A percentile compares a stretch with the other conserved stretches of the same genome.
Conservation (phyloP, 345 rosid genomes). For the Clarkia xantiana region DNA sequence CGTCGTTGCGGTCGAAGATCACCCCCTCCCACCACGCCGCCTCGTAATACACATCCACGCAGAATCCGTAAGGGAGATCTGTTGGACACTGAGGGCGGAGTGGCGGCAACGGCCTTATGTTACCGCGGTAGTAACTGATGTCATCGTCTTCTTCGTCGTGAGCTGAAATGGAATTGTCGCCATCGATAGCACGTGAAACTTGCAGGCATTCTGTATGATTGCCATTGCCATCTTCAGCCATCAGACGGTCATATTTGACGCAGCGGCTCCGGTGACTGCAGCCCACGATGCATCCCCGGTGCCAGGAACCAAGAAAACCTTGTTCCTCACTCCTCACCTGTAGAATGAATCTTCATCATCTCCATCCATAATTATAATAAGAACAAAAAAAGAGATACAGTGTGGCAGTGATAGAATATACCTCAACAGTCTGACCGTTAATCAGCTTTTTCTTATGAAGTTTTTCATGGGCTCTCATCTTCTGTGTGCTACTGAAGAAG, state of each 20-base stretch:
- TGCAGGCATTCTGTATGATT: conserved; percentile 23
- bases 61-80: conserved; percentile 34
- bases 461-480: no score
- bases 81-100: conserved; percentile 10
- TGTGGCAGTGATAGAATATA: no score
- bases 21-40: conserved; percentile 96
- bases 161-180: conserved; percentile 8
- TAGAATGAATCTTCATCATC: background rate
- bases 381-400: background rate
- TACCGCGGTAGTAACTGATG: conserved; percentile 18
- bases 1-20: conserved; percentile 38
- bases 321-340: conserved; percentile 63
- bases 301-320: conserved; percentile 77
- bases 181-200: conserved; percentile 28
- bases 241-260: conserved; percentile 42
- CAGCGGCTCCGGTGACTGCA: conserved; percentile 5
- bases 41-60: conserved; percentile 39
- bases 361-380: background rate
- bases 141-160: conserved; percentile 6
- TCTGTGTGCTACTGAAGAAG: no score
- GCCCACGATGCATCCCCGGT: conserved; percentile 32
- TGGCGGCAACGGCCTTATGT: conserved; percentile 49
- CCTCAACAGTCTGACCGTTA: no score
- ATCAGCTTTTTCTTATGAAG: no score
- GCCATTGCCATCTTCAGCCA: conserved; percentile 25